These are phyloP conservation scores for Saccharomycopsis sp. DNA, from an alignment of 805 yeast species.

Conservation along the genomic window DNA sequence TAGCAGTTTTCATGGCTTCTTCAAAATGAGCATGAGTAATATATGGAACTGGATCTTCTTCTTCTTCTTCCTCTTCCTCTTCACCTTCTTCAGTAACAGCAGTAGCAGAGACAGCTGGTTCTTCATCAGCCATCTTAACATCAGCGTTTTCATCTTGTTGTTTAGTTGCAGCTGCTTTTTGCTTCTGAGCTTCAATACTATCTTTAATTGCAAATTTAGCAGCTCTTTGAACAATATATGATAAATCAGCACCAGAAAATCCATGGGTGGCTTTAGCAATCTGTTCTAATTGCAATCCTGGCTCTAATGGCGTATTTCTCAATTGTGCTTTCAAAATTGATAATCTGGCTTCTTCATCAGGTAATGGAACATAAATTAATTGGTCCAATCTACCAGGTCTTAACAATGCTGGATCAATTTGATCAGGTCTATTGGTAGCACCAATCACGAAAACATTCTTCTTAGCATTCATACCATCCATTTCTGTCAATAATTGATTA, in stretches of 20 bases:
- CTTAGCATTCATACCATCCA: slow-evolving; percentile 99
- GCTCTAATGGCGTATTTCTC: slow-evolving; percentile 97
- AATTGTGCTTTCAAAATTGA: slow-evolving; percentile 93
- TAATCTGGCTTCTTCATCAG: slow-evolving; percentile 90
- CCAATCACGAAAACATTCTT: slow-evolving; percentile 98
- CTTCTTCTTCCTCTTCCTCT: slow-evolving; percentile 50
- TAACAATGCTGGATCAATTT: slow-evolving; percentile 95
- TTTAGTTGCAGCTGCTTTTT: slow-evolving; percentile 30
- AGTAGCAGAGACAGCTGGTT: slow-evolving; percentile 22
- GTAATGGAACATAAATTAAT: slow-evolving; percentile 96
- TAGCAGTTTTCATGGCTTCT: slow-evolving; percentile 99
- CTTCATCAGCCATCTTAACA: slow-evolving; percentile 39
- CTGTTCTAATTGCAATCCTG: slow-evolving; percentile 81
- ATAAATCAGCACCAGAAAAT: slow-evolving; percentile 98
- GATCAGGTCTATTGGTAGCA: slow-evolving; percentile 99
- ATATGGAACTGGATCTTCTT: slow-evolving; percentile 91
- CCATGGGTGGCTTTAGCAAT: slow-evolving; percentile 95
- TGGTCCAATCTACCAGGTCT: slow-evolving; percentile 99
- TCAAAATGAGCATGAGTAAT: slow-evolving; percentile 92
- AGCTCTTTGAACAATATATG: slow-evolving; percentile 95
- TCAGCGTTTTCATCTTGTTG: slow-evolving; percentile 43
- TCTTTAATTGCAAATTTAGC: slow-evolving; percentile 99
- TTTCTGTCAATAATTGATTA: slow-evolving; percentile 90
- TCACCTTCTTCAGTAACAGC: slow-evolving; percentile 26
- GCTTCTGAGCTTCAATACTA: slow-evolving; percentile 78